Percentiles rank a stretch among this genome's conserved stretches.
phyloP scores from a whole-genome alignment of 2,329 filamentous ascomycete genomes.

The Blumeria graminis region DNA sequence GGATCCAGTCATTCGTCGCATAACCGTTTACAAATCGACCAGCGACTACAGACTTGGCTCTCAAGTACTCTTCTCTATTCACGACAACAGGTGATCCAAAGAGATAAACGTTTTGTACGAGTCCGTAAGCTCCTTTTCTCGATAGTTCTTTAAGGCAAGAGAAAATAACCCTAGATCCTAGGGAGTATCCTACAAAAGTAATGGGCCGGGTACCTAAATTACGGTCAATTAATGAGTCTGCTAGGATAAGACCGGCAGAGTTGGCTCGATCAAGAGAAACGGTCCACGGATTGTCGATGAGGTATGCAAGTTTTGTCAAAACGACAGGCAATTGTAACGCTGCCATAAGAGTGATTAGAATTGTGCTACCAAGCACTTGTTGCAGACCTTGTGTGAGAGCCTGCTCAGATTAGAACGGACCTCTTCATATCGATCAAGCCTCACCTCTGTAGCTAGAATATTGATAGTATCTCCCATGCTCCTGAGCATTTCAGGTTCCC shows the following conservation, averaged over 20 bases:
- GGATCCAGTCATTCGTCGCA: slow-evolving; percentile 87
- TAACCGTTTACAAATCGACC: slow-evolving; percentile 93
- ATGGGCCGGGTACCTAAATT: slow-evolving; percentile 80
- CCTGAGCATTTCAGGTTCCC: slow-evolving; percentile 94
- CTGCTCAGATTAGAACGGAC: slow-evolving; percentile 21
- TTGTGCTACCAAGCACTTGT: slow-evolving; percentile 76
- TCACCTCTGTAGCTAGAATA: slow-evolving; percentile 85
- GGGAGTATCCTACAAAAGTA: slow-evolving; percentile 82
- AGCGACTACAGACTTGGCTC: slow-evolving; percentile 57
- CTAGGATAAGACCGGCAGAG: slow-evolving; percentile 70
- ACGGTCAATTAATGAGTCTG: slow-evolving; percentile 77
- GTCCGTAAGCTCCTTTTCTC: slow-evolving; percentile 56
- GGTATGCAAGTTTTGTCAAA: slow-evolving; percentile 76
- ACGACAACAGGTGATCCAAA: slow-evolving; percentile 84
- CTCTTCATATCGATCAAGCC: slow-evolving; percentile 8
- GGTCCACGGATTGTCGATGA: slow-evolving; percentile 96
- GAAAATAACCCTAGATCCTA: slow-evolving; percentile 81
- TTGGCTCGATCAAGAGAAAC: slow-evolving; percentile 86
- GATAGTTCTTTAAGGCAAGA: slow-evolving; percentile 73
- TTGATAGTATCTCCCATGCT: slow-evolving; percentile 98
- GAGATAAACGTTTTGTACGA: slow-evolving; percentile 86
- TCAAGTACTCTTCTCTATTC: slow-evolving; percentile 72
- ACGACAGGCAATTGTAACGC: slow-evolving; percentile 81
- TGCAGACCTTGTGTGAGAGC: slow-evolving; percentile 90
- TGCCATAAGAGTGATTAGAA: slow-evolving; percentile 74